Base-by-base conservation (phyloP, 805 yeast genomes). In the Candida silvicultrix region DNA sequence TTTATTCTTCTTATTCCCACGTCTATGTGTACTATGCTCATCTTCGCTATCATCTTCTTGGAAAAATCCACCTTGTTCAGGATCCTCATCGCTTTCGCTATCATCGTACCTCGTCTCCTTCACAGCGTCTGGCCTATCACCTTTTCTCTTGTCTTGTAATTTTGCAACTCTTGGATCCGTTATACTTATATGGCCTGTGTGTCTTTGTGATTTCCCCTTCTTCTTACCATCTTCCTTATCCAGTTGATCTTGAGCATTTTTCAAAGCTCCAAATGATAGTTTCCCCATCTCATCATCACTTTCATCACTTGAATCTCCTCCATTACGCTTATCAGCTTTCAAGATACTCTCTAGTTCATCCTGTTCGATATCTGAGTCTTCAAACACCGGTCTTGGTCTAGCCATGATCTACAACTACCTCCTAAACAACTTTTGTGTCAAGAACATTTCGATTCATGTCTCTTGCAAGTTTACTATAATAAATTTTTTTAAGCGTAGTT, bases 181-280 rank as follows among this genome's bases (percentile, higher is more conserved):
- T 7, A 28, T 28, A 28, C 25, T 28, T 10, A 23, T 7, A 23
- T 7, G 28, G 10, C 10, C 31, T 28, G 14, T 28, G 4, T 4
- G 4, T 10, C n/a, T n/a, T n/a, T n/a, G n/a, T n/a, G n/a, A n/a
- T 8, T 48, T 48, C 34, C 37, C 43, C 20, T 19, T 12, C 1
- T 41, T 31, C 34, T 43, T 46, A 36, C 49, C 45, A 34, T 54
- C 52, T 35, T 48, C 49, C 41, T 52, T 47, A 38, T 60, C 60
- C 38, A 55, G 25, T 54, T 77, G 68, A 42, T 66, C 71, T 54
- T 81, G 85, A 4, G 88, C 87, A 8, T 72, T 63, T 56, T 76
- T 78, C 48, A 83, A 63, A 5, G 85, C 75, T 1, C 83, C 87
- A 67, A 83, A 82, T 8, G 88, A 80, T n/a, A 81, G 52, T 5